These are phyloP conservation scores for Boletellus ananiceps DNA, from an alignment of 768 basidiomycete species.

Conservation along the genomic window DNA sequence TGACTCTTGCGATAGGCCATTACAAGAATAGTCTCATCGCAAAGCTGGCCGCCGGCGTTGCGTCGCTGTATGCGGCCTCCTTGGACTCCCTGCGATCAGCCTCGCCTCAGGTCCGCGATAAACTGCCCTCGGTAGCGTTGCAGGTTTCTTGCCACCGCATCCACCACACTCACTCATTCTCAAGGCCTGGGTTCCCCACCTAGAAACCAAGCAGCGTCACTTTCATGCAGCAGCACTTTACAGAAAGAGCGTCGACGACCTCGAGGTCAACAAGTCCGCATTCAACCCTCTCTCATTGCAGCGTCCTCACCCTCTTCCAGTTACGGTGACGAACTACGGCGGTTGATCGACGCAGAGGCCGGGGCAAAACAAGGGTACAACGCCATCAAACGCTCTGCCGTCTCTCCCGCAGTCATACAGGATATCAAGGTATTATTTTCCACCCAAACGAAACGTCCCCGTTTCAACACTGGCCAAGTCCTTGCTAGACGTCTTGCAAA, in stretches of 20 bases:
- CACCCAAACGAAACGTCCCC: neutral
- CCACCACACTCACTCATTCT: constrained; percentile 11
- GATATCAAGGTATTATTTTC: constrained; percentile 64
- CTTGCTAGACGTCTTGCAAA: constrained; percentile 65
- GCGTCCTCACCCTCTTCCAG: constrained; percentile 36
- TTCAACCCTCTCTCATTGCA: neutral
- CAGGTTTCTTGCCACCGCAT: neutral
- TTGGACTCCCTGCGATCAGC: constrained; percentile 41
- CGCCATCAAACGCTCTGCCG: constrained; percentile 56
- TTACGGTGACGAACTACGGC: constrained; percentile 84
- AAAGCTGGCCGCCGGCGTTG: constrained; percentile 73
- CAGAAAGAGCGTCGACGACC: constrained; percentile 84
- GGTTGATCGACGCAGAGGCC: constrained; percentile 62
- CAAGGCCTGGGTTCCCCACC: constrained; percentile 71
- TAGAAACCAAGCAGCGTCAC: constrained; percentile 79
- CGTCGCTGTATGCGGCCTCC: constrained; percentile 60
- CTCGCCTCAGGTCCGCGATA: constrained; percentile 38
- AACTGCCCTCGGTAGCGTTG: constrained; percentile 51
- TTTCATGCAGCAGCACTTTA: constrained; percentile 89
- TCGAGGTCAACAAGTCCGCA: constrained; percentile 65
- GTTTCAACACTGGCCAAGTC: constrained; percentile 46
- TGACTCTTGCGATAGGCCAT: constrained; percentile 23
- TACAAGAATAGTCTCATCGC: constrained; percentile 82
- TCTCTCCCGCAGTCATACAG: constrained; percentile 59
- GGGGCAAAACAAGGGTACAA: constrained; percentile 70